Base-by-base conservation (phyloP, 306 rosid species). In the Luffa acutangula region DNA sequence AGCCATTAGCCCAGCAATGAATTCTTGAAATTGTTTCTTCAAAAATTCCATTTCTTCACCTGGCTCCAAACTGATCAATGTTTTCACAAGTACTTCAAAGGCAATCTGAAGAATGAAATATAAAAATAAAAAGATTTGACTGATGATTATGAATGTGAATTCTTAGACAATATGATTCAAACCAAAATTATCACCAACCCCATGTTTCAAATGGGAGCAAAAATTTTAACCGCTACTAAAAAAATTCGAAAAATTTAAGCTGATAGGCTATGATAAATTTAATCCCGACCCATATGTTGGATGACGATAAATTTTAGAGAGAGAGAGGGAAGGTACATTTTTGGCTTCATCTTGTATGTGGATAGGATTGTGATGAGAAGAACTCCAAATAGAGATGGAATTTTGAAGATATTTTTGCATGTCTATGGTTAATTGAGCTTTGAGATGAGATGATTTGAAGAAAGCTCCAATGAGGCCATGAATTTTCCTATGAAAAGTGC, bases 1-100 rank as follows among this genome's bases (percentile, higher is more conserved):
- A 43, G 91, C 88, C 89, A 95, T 93, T 80, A 95, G 90, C n/a
- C 99, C 99, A 84, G 91, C 97, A 59, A 95, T 93, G 51, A 95
- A 91, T 70, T 89, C 87, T 46, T 89, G 89, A 75, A 93, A 95
- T 83, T 95, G 94, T 79, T 93, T 91, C 82, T 90, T 91, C 33
- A 95, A 75, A 80, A 49, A 75, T 77, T 95, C 97, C 4, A 97
- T 93, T 97, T 97, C 90, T 74, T 95, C 91, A 15, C 92, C 90
- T 5, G 97, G 96, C 78, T 95, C 99, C 80, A 93, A 91, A 84
- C 99, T 95, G 91, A 95, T 89, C 62, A 95, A 79, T 71, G 93
- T 97, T 89, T 95, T 95, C 87, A 93, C 91, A 31, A 97, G 90
- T 66, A 95, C 80, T 85, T 95, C 99, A 85, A 95, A 95, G 33